These are phyloP conservation scores for Pichia sp. DNA, from an alignment of 1,139 yeast species.

Conservation along the genomic window DNA sequence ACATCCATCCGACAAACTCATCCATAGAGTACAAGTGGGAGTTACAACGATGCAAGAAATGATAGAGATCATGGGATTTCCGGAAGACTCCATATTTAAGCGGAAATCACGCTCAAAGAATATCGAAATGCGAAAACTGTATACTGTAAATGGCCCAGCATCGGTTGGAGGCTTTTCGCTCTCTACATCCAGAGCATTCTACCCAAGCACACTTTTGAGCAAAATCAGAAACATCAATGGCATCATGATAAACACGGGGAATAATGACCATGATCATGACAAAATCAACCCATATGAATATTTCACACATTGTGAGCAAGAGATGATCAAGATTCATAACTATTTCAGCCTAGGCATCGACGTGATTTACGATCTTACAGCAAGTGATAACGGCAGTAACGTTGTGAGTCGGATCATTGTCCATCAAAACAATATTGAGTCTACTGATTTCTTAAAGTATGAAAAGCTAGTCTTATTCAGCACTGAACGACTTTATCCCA, in stretches of 20 bases:
- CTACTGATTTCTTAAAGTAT: conserved; percentile 44
- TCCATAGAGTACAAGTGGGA: conserved; percentile 29
- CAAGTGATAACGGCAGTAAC: conserved; percentile 24
- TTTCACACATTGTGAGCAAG: conserved; percentile 4
- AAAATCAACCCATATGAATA: not conserved
- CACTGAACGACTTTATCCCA: too few species aligned
- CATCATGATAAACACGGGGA: too few species aligned
- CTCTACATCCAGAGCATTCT: too few species aligned
- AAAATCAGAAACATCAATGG: too few species aligned
- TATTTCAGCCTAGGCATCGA: conserved; percentile 50
- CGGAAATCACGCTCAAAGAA: conserved; percentile 17
- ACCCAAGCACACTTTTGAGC: too few species aligned
- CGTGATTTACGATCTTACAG: conserved; percentile 39
- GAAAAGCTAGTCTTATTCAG: too few species aligned
- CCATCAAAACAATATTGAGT: conserved; percentile 46
- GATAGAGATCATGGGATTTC: conserved; percentile 44
- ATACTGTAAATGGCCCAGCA: too few species aligned
- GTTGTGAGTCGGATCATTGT: conserved; percentile 37
- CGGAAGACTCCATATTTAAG: conserved; percentile 46
- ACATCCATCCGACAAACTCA: conserved; percentile 5
- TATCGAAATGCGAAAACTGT: conserved; percentile 8
- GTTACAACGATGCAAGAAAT: conserved; percentile 44
- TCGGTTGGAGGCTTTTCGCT: too few species aligned
- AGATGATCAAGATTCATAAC: conserved; percentile 40
- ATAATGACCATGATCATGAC: too few species aligned